Evolutionary conservation across 2,329 filamentous ascomycete species (phyloP).

Genomic region (Nannizziopsis barbatae): DNA sequence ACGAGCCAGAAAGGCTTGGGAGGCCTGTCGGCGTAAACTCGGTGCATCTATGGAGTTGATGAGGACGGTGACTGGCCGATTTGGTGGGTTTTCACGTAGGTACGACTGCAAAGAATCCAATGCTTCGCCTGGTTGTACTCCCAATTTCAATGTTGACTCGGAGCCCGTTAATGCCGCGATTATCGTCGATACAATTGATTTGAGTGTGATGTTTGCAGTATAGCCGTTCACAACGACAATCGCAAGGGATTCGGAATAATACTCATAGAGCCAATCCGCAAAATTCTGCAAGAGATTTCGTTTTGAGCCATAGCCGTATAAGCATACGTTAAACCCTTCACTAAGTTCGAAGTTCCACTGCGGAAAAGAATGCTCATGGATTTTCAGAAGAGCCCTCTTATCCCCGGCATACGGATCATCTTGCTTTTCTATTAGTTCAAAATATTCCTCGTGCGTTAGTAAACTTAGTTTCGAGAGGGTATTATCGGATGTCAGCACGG

Average conservation of each 20-base stretch:
- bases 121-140: slow-evolving; percentile 57
- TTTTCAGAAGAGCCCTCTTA: slow-evolving; percentile 56
- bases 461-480: slow-evolving; percentile 63
- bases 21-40: slow-evolving; percentile 57
- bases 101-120: slow-evolving; percentile 54
- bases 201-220: slow-evolving; percentile 35
- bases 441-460: slow-evolving; percentile 88
- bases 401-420: slow-evolving; percentile 60
- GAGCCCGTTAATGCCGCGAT: slow-evolving; percentile 47
- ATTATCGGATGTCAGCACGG: slow-evolving; percentile 75
- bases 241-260: slow-evolving; percentile 29
- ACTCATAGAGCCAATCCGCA: slow-evolving; percentile 55
- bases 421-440: slow-evolving; percentile 53
- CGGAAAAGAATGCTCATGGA: slow-evolving; percentile 71
- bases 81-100: slow-evolving; percentile 41
- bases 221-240: slow-evolving; percentile 88
- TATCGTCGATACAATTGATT: slow-evolving; percentile 46
- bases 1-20: slow-evolving; percentile 62
- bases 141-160: slow-evolving; percentile 39
- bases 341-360: slow-evolving; percentile 89
- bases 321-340: slow-evolving; percentile 75
- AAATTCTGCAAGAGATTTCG: slow-evolving; percentile 62
- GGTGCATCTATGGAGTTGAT: slow-evolving; percentile 79
- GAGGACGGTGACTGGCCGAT: slow-evolving; percentile 51
- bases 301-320: slow-evolving; percentile 92